These are phyloP conservation scores for Citrus inodora DNA, from an alignment of 345 rosid genomes.

Conservation along the genomic window DNA sequence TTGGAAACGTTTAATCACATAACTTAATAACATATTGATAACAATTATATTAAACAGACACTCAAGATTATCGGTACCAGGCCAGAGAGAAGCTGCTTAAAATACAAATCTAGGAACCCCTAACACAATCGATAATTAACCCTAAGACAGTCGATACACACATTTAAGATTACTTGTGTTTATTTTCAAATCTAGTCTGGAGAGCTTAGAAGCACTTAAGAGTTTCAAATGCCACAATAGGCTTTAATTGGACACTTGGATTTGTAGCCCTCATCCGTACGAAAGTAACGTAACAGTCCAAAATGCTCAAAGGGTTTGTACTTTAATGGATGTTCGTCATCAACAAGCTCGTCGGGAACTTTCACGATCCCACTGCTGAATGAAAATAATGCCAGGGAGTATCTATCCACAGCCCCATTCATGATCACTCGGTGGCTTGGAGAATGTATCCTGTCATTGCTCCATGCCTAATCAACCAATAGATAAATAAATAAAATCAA, in stretches of 20 bases:
- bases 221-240: constrained; percentile 36
- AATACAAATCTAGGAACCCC: neutral
- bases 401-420: constrained; percentile 37
- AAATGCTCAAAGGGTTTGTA: constrained; percentile 47
- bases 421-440: constrained; percentile 47
- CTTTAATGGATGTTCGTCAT: constrained; percentile 42
- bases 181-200: too few relatives aligned
- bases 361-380: constrained; percentile 36
- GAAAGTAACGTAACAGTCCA: constrained; percentile 39
- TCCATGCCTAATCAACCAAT: constrained; percentile 42
- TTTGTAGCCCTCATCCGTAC: constrained; percentile 38
- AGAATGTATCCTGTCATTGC: constrained; percentile 49
- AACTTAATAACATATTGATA: too few relatives aligned
- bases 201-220: neutral
- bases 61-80: too few relatives aligned
- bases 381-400: constrained; percentile 42
- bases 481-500: neutral
- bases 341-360: constrained; percentile 42
- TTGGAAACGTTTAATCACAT: too few relatives aligned
- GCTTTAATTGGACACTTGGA: constrained; percentile 44
- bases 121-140: neutral
- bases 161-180: too few relatives aligned
- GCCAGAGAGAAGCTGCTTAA: neutral
- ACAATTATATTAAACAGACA: too few relatives aligned
- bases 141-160: neutral